These are phyloP conservation scores for Nidularia sp. DNA, from an alignment of 768 basidiomycete genomes.

Conservation along the genomic window DNA sequence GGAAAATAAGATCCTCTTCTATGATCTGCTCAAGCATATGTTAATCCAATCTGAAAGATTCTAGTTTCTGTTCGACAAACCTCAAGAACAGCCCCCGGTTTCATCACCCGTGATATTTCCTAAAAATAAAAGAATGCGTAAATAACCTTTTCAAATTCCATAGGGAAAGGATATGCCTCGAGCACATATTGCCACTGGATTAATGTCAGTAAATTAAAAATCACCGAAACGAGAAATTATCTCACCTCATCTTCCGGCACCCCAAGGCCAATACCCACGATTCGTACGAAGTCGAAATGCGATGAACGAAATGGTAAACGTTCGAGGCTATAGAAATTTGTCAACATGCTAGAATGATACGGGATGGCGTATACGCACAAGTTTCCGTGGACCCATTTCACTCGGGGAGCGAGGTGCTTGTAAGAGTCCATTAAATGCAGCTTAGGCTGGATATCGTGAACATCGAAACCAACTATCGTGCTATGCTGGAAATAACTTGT, in stretches of 20 bases:
- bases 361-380: conserved; percentile 38
- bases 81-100: conserved; percentile 60
- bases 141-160: not conserved
- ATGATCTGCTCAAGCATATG: conserved; percentile 42
- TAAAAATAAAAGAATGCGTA: conserved; percentile 15
- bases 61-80: conserved; percentile 24
- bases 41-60: conserved; percentile 1
- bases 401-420: conserved; percentile 38
- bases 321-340: conserved; percentile 43
- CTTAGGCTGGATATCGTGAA: conserved; percentile 49
- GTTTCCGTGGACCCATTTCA: conserved; percentile 68
- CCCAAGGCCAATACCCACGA: conserved; percentile 59
- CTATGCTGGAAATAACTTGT: conserved; percentile 33
- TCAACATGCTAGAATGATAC: not conserved
- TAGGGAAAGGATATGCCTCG: conserved; percentile 38
- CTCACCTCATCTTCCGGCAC: conserved; percentile 68
- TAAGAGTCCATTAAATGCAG: conserved; percentile 29
- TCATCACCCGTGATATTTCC: conserved; percentile 68
- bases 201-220: conserved; percentile 5
- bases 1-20: conserved; percentile 74
- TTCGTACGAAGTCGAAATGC: conserved; percentile 64
- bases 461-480: conserved; percentile 58
- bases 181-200: conserved; percentile 61
- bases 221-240: not conserved
- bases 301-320: conserved; percentile 54